Conservation (phyloP, 148 eudicot genomes). For the Heliamphora exappendiculata region DNA sequence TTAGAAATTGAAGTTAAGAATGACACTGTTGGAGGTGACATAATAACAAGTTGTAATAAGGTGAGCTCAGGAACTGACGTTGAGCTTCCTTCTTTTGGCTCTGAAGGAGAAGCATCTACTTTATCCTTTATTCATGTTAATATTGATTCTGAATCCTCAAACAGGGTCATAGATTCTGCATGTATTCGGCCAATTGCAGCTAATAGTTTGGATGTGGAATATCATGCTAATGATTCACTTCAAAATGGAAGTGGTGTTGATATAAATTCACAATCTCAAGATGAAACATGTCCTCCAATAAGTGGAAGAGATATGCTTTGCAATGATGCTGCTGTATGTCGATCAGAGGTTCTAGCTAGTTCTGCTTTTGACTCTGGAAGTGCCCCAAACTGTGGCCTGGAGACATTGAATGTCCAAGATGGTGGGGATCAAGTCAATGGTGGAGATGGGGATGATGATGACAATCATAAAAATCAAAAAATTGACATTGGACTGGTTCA, state of each 20-base stretch:
- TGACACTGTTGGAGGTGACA: slow-evolving; percentile 19
- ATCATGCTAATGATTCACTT: neutral
- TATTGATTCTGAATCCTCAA: slow-evolving; percentile 14
- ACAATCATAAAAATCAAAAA: slow-evolving; percentile 22
- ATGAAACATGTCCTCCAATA: slow-evolving; percentile 3
- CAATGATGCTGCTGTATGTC: slow-evolving; percentile 20
- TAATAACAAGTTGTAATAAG: slow-evolving; percentile 13
- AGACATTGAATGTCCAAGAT: slow-evolving; percentile 11
- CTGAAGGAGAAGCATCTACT: slow-evolving; percentile 12
- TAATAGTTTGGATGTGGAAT: neutral
- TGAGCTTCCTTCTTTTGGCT: slow-evolving; percentile 27
- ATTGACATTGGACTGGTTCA: slow-evolving; percentile 18
- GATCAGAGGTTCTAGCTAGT: slow-evolving; percentile 12
- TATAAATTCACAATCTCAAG: slow-evolving; percentile 18
- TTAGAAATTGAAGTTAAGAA: slow-evolving; percentile 20
- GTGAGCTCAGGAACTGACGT: slow-evolving; percentile 21
- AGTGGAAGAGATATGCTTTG: slow-evolving; percentile 10
- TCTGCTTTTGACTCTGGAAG: slow-evolving; percentile 6
- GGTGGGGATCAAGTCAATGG: slow-evolving; percentile 12
- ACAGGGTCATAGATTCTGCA: slow-evolving; percentile 12
- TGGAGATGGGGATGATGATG: slow-evolving; percentile 13
- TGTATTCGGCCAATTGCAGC: neutral
- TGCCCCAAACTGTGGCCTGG: neutral
- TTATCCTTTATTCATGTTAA: slow-evolving; percentile 10
- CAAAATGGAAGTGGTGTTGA: slow-evolving; percentile 3